phyloP scores from a whole-genome alignment of 1,284 basidiomycete genomes.

The Moesziomyces parantarcticus region DNA sequence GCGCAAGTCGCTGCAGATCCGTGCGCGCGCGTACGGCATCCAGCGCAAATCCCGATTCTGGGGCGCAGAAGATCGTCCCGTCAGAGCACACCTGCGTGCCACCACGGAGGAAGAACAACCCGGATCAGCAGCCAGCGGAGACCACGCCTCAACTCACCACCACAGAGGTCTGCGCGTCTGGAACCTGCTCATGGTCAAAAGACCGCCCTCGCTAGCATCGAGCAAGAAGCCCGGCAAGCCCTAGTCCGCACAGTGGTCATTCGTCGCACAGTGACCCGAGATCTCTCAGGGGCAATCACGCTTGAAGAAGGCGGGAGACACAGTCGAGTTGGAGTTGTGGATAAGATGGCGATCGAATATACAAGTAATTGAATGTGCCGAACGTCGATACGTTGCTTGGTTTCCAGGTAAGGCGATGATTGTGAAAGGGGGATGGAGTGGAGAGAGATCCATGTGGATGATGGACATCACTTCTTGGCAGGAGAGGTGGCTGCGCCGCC shows the following conservation, averaged over 20 bases:
- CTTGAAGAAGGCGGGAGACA: background rate
- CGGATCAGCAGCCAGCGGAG: background rate
- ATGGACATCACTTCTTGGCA: conserved; percentile 26
- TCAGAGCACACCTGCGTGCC: conserved; percentile 13
- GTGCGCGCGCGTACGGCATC: conserved; percentile 33
- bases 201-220: conserved; percentile 4
- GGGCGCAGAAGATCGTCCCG: conserved; percentile 30
- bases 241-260: background rate
- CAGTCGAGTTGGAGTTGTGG: background rate
- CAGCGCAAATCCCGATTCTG: conserved; percentile 30
- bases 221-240: background rate
- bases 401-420: too few species aligned
- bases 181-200: conserved; percentile 38
- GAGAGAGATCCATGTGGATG: background rate
- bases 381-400: too few species aligned
- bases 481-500: conserved; percentile 9
- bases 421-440: background rate
- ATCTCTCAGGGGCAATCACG: background rate
- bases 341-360: background rate
- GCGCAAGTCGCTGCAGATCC: conserved; percentile 28
- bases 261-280: background rate
- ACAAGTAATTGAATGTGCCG: background rate
- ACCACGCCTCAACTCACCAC: conserved; percentile 7
- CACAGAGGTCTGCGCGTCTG: conserved; percentile 34
- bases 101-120: conserved; percentile 11